phyloP scores from a whole-genome alignment of 345 rosid species.

The Barbarea vulgaris region DNA sequence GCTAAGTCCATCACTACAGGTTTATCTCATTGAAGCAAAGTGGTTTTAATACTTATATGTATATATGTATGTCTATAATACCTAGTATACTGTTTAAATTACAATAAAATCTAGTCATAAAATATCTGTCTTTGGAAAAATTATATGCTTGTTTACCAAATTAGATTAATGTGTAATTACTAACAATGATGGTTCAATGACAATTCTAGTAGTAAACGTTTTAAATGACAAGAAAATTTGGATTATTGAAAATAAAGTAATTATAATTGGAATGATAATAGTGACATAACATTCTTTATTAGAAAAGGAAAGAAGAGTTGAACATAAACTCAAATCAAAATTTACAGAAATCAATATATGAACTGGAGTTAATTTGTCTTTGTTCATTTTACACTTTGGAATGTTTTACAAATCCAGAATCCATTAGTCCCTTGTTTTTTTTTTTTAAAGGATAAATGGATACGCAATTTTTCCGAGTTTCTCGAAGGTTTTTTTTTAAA shows the following conservation, averaged over 20 bases:
- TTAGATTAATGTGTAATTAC: neutral
- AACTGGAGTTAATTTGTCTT: conserved; percentile 28
- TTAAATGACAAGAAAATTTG: neutral
- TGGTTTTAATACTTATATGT: conserved; percentile 1
- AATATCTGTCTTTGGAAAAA: neutral
- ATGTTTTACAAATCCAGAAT: conserved; percentile 25
- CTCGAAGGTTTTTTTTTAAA: conserved; percentile 5
- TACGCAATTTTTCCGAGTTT: conserved; percentile 21
- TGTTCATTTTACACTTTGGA: conserved; percentile 13
- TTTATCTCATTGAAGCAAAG: conserved; percentile 2
- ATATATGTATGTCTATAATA: too few relatives aligned
- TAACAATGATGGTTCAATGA: neutral
- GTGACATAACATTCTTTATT: conserved; percentile 27
- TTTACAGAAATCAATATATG: conserved; percentile 36
- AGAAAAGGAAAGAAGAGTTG: conserved; percentile 15
- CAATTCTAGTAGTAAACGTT: neutral
- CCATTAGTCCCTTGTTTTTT: conserved; percentile 19
- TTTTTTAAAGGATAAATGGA: conserved; percentile 22
- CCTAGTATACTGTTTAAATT: neutral
- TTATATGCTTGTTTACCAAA: neutral
- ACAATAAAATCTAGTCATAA: neutral
- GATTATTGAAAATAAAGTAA: neutral
- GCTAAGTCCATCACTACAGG: conserved; percentile 40
- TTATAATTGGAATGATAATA: neutral
- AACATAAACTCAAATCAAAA: conserved; percentile 25